Conservation (phyloP, 2,329 filamentous ascomycete genomes). For the Colletotrichum sp. region DNA sequence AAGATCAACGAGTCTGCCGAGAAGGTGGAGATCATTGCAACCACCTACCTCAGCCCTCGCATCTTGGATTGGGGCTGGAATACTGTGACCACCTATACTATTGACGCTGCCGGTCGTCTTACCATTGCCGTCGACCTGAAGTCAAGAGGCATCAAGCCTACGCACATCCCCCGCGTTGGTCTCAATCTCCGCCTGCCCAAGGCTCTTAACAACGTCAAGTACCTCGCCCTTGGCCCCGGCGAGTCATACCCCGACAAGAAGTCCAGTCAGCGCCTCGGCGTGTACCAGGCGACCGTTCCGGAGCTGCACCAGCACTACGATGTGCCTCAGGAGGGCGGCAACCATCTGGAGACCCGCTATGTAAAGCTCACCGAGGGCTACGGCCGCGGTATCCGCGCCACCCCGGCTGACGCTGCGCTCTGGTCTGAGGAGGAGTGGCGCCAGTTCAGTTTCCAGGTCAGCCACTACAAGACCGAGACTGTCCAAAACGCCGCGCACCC, state of each 20-base stretch:
- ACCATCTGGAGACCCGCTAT: constrained; percentile 66
- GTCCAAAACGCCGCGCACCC: constrained; percentile 68
- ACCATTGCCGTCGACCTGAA: constrained; percentile 48
- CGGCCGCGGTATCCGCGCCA: constrained; percentile 33
- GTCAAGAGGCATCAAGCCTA: constrained; percentile 54
- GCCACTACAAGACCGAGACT: constrained; percentile 55
- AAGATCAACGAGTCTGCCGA: constrained; percentile 30
- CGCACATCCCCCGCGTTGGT: constrained; percentile 66
- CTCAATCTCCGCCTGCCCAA: constrained; percentile 58
- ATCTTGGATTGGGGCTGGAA: constrained; percentile 65
- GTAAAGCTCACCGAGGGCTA: constrained; percentile 41
- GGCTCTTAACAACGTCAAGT: constrained; percentile 52
- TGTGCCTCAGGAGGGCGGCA: constrained; percentile 72
- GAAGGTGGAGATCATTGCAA: constrained; percentile 43
- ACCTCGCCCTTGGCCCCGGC: constrained; percentile 68
- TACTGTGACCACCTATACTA: constrained; percentile 55
- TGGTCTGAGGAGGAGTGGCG: constrained; percentile 36
- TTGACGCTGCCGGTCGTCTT: constrained; percentile 50
- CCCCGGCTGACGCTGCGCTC: constrained; percentile 28
- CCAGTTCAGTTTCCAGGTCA: constrained; percentile 60
- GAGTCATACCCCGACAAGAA: constrained; percentile 71
- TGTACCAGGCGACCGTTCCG: constrained; percentile 48
- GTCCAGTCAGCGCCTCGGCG: constrained; percentile 56
- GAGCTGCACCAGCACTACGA: constrained; percentile 66
- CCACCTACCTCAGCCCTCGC: constrained; percentile 60